Evolutionary conservation across 2,329 filamentous ascomycete species (phyloP), one percentile per base, ranked within the genome.

Genomic region (Curvularia verruculosa): DNA sequence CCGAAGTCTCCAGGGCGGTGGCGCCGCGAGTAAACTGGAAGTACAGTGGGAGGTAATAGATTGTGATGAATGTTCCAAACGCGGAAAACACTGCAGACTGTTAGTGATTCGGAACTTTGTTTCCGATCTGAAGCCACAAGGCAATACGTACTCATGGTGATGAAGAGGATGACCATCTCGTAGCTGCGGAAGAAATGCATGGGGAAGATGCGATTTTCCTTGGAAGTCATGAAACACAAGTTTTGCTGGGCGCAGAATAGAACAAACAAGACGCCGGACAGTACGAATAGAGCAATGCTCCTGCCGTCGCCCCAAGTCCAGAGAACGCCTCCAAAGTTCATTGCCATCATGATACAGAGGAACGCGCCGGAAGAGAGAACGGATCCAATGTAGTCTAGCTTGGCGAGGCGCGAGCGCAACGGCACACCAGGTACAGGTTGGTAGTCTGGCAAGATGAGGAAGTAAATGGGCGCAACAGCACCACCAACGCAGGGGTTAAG

Each of bases 321-420:
- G 5, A 78, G 37, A 1, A 72, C 68, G 3, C 84, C 84, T 9
- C 81, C 83, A 45, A 85, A 83, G 51, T 76, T 77, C 55, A 85
- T 77, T 2, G 78, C 82, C 29, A 36, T 18, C 26, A 48, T 29
- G 19, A 34, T 34, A 18, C 26, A 48, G 6, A 29, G 45, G 21
- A 18, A 2, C 45, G n/a, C 8, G 6, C n/a, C 15, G 29, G 29
- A 48, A 36, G 29, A 48, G 29, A 29, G 29, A 19, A 24, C 45
- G n/a, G 21, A 48, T n/a, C 45, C 45, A 48, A 48, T 37, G 26
- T 23, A 37, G 13, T 48, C 44, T 47, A 26, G 44, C 26, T 28
- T 28, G 26, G 45, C 26, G 45, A 48, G 29, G 47, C 31, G 77
- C 67, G 36, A 77, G 73, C 36, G 36, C 36, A 37, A 37, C 15